Evolutionary conservation across 1,139 yeast genomes (phyloP).

Genomic region (Pichia sp.): DNA sequence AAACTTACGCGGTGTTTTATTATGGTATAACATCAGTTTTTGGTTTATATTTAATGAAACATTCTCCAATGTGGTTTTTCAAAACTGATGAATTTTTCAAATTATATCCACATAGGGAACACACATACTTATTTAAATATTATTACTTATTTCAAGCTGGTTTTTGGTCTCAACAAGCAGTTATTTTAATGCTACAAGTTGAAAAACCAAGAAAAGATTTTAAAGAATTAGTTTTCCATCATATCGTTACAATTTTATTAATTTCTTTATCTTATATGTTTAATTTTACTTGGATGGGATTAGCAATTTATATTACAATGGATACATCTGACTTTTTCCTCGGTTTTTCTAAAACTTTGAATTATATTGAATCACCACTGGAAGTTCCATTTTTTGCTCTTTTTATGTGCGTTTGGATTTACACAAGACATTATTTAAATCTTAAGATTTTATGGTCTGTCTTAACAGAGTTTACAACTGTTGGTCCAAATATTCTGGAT

Average conservation of each 20-base stretch:
- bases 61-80: slow-evolving; percentile 82
- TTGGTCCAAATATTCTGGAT: slow-evolving; percentile 74
- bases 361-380: slow-evolving; percentile 65
- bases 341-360: slow-evolving; percentile 74
- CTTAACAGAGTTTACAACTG: slow-evolving; percentile 75
- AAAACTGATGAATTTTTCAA: slow-evolving; percentile 75
- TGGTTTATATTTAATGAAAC: slow-evolving; percentile 84
- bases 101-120: slow-evolving; percentile 76
- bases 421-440: slow-evolving; percentile 82
- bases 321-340: slow-evolving; percentile 89
- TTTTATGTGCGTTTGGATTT: slow-evolving; percentile 74
- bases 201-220: slow-evolving; percentile 96
- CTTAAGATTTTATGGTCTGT: slow-evolving; percentile 80
- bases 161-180: slow-evolving; percentile 94
- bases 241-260: slow-evolving; percentile 81
- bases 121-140: slow-evolving; percentile 62
- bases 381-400: slow-evolving; percentile 61
- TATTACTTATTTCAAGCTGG: slow-evolving; percentile 92
- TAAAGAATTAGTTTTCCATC: slow-evolving; percentile 86
- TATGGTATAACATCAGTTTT: slow-evolving; percentile 77
- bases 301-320: slow-evolving; percentile 89
- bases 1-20: slow-evolving; percentile 76
- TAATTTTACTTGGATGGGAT: slow-evolving; percentile 95
- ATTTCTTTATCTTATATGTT: slow-evolving; percentile 88
- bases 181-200: slow-evolving; percentile 70